Conservation (phyloP, 495 filamentous ascomycete species). For the Xylaria grammica region DNA sequence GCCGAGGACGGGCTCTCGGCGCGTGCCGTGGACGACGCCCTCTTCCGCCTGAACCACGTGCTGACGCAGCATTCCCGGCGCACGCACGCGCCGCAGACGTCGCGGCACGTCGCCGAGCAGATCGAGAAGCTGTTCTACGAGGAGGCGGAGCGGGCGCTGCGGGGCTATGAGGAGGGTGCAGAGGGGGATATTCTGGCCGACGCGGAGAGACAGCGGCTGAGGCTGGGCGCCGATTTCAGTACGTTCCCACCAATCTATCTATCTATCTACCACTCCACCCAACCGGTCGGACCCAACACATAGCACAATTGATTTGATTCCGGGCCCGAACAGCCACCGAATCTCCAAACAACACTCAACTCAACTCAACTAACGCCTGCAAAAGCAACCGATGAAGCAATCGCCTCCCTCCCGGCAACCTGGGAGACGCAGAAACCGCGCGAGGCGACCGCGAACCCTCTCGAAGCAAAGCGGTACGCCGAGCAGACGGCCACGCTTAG, state of each 20-base stretch:
- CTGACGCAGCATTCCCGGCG: conserved; percentile 73
- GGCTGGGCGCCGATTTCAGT: conserved; percentile 46
- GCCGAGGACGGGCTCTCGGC: conserved; percentile 61
- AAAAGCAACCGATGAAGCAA: conserved; percentile 46
- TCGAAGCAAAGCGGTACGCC: conserved; percentile 55
- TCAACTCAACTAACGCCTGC: neutral
- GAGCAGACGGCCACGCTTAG: conserved; percentile 58
- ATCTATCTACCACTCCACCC: neutral
- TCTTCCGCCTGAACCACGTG: conserved; percentile 64
- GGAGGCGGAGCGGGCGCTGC: conserved; percentile 44
- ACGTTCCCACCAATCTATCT: conserved; percentile 12
- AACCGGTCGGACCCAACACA: neutral
- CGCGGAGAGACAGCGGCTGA: conserved; percentile 37
- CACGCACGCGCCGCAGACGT: conserved; percentile 75
- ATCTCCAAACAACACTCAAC: neutral
- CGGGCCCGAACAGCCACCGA: too few relatives aligned
- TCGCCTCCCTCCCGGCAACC: conserved; percentile 48
- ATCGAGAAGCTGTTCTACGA: conserved; percentile 75
- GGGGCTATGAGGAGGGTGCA: conserved; percentile 31
- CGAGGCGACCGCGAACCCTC: conserved; percentile 36
- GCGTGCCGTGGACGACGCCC: conserved; percentile 50
- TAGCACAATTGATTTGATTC: too few relatives aligned
- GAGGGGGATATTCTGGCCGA: conserved; percentile 52
- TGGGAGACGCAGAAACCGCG: conserved; percentile 43
- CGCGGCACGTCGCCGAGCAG: conserved; percentile 82